These are phyloP conservation scores for Biscogniauxia sp. DNA, from an alignment of 2,329 filamentous ascomycete genomes.

Conservation along the genomic window DNA sequence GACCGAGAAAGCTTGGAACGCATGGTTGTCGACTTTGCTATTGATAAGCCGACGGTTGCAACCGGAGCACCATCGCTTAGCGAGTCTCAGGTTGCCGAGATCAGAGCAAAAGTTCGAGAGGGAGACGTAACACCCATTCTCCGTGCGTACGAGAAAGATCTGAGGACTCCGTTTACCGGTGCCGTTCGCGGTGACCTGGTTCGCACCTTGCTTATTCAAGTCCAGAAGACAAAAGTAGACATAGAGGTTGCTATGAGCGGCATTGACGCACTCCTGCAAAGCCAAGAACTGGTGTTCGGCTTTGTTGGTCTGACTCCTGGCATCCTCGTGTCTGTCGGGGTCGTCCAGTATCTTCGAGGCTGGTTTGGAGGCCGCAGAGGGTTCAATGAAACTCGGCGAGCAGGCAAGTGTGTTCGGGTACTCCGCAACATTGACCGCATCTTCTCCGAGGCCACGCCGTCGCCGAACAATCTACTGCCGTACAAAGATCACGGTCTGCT, in stretches of 20 bases:
- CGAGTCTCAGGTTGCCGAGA: slow-evolving; percentile 68
- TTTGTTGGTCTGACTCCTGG: slow-evolving; percentile 93
- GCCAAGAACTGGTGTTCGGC: slow-evolving; percentile 96
- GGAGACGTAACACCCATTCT: slow-evolving; percentile 92
- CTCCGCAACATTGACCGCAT: slow-evolving; percentile 87
- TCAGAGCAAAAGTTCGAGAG: slow-evolving; percentile 78
- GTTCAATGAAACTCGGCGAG: slow-evolving; percentile 60
- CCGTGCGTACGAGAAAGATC: slow-evolving; percentile 84
- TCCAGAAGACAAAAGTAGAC: slow-evolving; percentile 99
- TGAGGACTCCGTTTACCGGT: slow-evolving; percentile 77
- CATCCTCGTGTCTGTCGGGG: slow-evolving; percentile 78
- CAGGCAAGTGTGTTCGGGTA: slow-evolving; percentile 71
- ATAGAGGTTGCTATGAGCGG: slow-evolving; percentile 94
- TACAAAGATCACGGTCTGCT: slow-evolving; percentile 93
- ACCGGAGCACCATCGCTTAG: slow-evolving; percentile 52
- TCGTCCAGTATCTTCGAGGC: slow-evolving; percentile 67
- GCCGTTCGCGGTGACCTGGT: slow-evolving; percentile 84
- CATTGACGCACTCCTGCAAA: slow-evolving; percentile 91
- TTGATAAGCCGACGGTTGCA: slow-evolving; percentile 70
- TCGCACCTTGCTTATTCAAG: slow-evolving; percentile 87
- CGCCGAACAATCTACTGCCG: slow-evolving; percentile 70
- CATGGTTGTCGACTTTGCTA: slow-evolving; percentile 96
- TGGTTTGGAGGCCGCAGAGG: slow-evolving; percentile 71
- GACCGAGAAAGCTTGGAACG: slow-evolving; percentile 90
- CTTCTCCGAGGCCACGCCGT: slow-evolving; percentile 65